Evolutionary conservation across 371 early-diverging fungal species (phyloP).

Genomic region (Batkoa obscura): DNA sequence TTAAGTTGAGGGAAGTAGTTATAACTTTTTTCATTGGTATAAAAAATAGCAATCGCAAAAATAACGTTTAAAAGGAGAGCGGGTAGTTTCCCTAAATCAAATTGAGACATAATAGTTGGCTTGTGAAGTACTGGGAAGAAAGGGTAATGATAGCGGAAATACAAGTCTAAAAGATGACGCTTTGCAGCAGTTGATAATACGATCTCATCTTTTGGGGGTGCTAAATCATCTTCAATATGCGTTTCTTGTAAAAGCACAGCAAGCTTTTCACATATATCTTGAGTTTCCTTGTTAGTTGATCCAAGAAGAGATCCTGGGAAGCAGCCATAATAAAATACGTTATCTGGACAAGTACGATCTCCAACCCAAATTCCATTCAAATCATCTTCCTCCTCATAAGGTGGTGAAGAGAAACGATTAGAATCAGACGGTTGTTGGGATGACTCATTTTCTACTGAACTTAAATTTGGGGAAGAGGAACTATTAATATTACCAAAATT

Average conservation of each 20-base stretch:
- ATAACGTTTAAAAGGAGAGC: conserved; percentile 42
- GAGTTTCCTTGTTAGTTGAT: conserved; percentile 4
- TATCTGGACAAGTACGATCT: conserved; percentile 4
- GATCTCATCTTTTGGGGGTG: neutral
- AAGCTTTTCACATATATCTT: conserved; percentile 6
- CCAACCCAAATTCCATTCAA: conserved; percentile 7
- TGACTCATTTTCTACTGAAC: neutral
- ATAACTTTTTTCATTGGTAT: conserved; percentile 16
- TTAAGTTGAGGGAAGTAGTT: conserved; percentile 5
- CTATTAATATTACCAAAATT: conserved; percentile 4
- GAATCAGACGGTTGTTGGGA: conserved; percentile 6
- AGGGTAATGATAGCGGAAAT: conserved; percentile 43
- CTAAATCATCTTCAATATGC: conserved; percentile 4
- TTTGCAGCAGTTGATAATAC: conserved; percentile 5
- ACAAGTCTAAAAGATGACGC: conserved; percentile 24
- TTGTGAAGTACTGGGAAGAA: conserved; percentile 43
- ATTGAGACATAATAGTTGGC: conserved; percentile 24
- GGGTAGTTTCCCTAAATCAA: conserved; percentile 16
- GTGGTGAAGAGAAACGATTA: conserved; percentile 5
- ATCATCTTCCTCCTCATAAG: conserved; percentile 7
- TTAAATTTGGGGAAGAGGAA: conserved; percentile 3
- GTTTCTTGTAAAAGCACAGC: conserved; percentile 3
- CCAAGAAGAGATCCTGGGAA: conserved; percentile 6
- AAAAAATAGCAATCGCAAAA: conserved; percentile 44
- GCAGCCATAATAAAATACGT: conserved; percentile 6